Evolutionary conservation across 2,329 filamentous ascomycete genomes (phyloP).

Genomic region (Didymella segeticola): DNA sequence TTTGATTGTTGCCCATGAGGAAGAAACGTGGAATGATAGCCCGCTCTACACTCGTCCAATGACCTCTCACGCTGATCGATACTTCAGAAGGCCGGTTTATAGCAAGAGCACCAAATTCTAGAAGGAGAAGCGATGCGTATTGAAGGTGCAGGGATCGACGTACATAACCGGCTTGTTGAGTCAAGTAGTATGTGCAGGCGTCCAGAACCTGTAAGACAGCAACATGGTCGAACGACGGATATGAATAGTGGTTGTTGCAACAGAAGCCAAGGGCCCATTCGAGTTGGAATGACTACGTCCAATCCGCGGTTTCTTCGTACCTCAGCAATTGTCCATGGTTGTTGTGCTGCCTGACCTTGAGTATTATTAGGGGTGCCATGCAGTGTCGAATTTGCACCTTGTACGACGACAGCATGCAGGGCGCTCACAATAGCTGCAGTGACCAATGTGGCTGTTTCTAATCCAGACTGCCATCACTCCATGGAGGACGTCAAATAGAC

Average conservation of each 20-base stretch:
- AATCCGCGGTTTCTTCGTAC: neutral
- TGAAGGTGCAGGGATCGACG: conserved; percentile 1
- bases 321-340: neutral
- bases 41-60: neutral
- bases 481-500: neutral
- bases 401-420: neutral
- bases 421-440: neutral
- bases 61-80: neutral
- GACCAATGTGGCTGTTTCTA: neutral
- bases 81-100: neutral
- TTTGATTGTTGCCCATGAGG: neutral
- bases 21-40: neutral
- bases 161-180: neutral
- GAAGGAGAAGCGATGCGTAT: neutral
- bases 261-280: neutral
- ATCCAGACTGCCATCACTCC: neutral
- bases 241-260: neutral
- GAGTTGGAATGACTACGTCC: neutral
- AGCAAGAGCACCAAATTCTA: neutral
- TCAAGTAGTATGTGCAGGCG: neutral
- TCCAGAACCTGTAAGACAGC: neutral
- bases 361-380: neutral
- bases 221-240: neutral
- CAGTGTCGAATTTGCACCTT: neutral
- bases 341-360: neutral